Evolutionary conservation across 192 early-diverging fungal genomes (phyloP), one percentile per base, ranked within the genome.

Genomic region (Jimgerdemannia lactiflua): DNA sequence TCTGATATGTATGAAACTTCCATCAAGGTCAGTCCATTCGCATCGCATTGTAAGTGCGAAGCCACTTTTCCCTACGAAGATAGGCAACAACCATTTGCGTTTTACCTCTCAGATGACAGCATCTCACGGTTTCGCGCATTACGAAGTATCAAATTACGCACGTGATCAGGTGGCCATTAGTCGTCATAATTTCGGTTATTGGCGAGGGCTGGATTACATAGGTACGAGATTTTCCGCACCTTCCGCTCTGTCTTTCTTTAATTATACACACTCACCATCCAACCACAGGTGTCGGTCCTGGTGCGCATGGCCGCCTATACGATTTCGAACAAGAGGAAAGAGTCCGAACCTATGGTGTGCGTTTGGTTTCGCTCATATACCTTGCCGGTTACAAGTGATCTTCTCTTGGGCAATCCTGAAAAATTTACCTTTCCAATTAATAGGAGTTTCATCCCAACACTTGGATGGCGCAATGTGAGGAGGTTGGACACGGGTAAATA

Each of bases 101-200:
- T 43, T 29, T 18, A 29, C 29, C 69, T 14, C 42, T 11, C 72
- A 88, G 83, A 69, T 78, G 8, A 80, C 83, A 10, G 43, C 68
- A 0, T 42, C 75, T n/a, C 75, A 73, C 65, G 84, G 86, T 39
- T 89, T 84, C 69, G 68, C 78, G 44, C 87, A 89, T 70, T 89
- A 89, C 73, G 87, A 89, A 73, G 84, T 89, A n/a, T 89, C 87
- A 39, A 89, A 83, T 42, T 89, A 84, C 78, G 75, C 79, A 2
- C 76, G 77, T 67, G 77, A 80, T 43, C 40, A 65, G 18, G 72
- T 75, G 7, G 82, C 83, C 43, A 89, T 82, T 17, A 78, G 87
- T 59, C 74, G 75, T 43, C 87, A 89, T 68, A 89, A 89, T 64
- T 87, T 80, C 75, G 79, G 83, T 0, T 86, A 89, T 77, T 89